Percentiles rank a stretch among this genome's conserved stretches.
These are phyloP conservation scores for Amaranthus hypochondriacus DNA, from an alignment of 148 eudicot species.

Conservation along the genomic window DNA sequence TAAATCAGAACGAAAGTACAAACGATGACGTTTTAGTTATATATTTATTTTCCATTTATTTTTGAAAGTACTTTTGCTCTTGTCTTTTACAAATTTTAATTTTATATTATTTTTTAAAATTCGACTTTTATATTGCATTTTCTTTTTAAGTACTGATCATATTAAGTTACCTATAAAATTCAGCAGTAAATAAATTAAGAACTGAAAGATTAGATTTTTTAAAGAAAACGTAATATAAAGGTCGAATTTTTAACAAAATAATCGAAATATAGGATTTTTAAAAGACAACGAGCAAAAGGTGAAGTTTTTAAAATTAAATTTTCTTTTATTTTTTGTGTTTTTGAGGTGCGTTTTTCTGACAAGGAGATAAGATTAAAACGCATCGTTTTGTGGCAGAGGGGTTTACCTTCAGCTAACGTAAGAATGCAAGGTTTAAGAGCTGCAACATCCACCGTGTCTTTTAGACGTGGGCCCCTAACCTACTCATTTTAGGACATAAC, in stretches of 20 bases:
- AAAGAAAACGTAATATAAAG: too few relatives aligned
- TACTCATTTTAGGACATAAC: slow-evolving; percentile 22
- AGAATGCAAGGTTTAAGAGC: slow-evolving; percentile 88
- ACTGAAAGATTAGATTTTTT: too few relatives aligned
- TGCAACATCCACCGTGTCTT: slow-evolving; percentile 82
- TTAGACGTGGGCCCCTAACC: slow-evolving; percentile 85
- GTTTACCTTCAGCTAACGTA: slow-evolving; percentile 77
- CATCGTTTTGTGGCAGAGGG: slow-evolving; percentile 25
- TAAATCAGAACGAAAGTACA: slow-evolving; percentile 3
- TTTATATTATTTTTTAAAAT: too few relatives aligned
- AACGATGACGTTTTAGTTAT: slow-evolving; percentile 25
- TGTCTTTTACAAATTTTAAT: too few relatives aligned
- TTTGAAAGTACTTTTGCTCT: not conserved
- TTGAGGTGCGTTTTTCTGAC: slow-evolving; percentile 3
- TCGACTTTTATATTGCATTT: too few relatives aligned
- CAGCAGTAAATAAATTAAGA: too few relatives aligned
- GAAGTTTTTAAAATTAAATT: not conserved
- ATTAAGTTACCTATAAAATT: too few relatives aligned
- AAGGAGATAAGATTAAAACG: slow-evolving; percentile 23
- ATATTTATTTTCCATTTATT: not conserved
- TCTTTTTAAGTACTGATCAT: too few relatives aligned
- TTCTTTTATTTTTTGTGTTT: not conserved
- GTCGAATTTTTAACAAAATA: too few relatives aligned
- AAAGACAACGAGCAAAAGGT: too few relatives aligned
- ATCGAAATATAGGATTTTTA: too few relatives aligned